Percentiles rank a stretch among this genome's conserved stretches.
These are phyloP conservation scores for Eutrema japonicum DNA, from an alignment of 345 rosid genomes.

Conservation along the genomic window DNA sequence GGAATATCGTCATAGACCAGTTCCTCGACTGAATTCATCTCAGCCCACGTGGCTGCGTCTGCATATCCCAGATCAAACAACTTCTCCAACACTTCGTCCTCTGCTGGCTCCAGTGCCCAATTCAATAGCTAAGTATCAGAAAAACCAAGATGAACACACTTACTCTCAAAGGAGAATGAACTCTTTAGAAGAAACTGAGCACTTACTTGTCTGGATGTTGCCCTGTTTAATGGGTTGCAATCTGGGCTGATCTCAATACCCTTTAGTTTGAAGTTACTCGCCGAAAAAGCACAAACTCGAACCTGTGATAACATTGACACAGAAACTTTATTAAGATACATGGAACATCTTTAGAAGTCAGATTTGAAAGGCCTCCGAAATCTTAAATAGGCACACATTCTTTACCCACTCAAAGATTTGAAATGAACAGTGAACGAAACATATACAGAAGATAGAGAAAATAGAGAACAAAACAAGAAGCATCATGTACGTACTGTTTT, in stretches of 20 bases:
- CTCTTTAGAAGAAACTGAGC: constrained; percentile 1
- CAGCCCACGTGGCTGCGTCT: constrained; percentile 87
- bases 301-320: constrained; percentile 51
- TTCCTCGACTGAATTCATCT: constrained; percentile 60
- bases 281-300: constrained; percentile 89
- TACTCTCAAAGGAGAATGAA: constrained; percentile 20
- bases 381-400: background rate
- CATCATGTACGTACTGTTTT: constrained; percentile 61
- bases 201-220: constrained; percentile 70
- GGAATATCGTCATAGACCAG: constrained; percentile 46
- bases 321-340: background rate
- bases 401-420: background rate
- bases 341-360: constrained; percentile 2
- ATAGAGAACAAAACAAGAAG: constrained; percentile 22
- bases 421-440: background rate
- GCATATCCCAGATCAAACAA: constrained; percentile 80
- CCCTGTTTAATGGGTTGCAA: constrained; percentile 79
- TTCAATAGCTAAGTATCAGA: constrained; percentile 62
- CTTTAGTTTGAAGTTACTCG: constrained; percentile 57
- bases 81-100: constrained; percentile 65
- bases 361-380: constrained; percentile 7
- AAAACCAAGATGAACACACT: constrained; percentile 9
- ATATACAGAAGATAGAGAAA: background rate
- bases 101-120: constrained; percentile 97
- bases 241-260: constrained; percentile 93